phyloP scores from a whole-genome alignment of 2,329 filamentous ascomycete genomes.

The Elsinoe australis region DNA sequence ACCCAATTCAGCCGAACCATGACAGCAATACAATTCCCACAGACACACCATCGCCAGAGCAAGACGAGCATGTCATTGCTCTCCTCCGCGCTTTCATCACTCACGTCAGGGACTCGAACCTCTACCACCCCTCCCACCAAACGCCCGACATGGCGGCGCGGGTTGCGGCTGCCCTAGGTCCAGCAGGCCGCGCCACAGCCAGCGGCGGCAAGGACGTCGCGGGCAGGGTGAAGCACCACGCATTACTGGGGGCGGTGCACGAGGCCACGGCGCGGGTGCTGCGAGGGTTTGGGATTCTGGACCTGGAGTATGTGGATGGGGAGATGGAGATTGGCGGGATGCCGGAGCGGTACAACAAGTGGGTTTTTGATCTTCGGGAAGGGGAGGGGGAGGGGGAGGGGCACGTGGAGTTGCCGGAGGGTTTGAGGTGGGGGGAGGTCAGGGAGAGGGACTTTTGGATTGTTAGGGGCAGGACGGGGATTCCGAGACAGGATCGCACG shows the following conservation, averaged over 20 bases:
- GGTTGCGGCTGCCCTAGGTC: not conserved
- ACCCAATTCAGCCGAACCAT: not conserved
- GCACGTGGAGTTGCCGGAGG: conserved; percentile 34
- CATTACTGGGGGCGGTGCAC: conserved; percentile 29
- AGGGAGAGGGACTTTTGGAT: conserved; percentile 47
- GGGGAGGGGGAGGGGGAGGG: not conserved
- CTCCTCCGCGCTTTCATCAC: not conserved
- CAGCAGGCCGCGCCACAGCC: no score
- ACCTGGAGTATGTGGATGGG: conserved; percentile 19
- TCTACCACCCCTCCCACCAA: not conserved
- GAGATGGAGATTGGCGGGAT: not conserved
- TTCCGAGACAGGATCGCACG: conserved; percentile 48
- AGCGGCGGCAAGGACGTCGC: not conserved
- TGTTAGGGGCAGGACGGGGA: conserved; percentile 49
- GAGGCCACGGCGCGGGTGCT: conserved; percentile 23
- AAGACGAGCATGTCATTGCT: not conserved
- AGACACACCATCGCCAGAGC: not conserved
- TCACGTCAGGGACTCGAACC: not conserved
- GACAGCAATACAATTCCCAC: not conserved
- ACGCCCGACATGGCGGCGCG: not conserved
- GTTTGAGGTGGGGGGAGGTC: conserved; percentile 50
- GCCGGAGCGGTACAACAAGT: conserved; percentile 20
- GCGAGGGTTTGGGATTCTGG: conserved; percentile 22
- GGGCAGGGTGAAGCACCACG: conserved; percentile 3
- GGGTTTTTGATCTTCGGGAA: conserved; percentile 19